Base-by-base conservation (phyloP, 331 rosid species). In the Dryas integrifolia region DNA sequence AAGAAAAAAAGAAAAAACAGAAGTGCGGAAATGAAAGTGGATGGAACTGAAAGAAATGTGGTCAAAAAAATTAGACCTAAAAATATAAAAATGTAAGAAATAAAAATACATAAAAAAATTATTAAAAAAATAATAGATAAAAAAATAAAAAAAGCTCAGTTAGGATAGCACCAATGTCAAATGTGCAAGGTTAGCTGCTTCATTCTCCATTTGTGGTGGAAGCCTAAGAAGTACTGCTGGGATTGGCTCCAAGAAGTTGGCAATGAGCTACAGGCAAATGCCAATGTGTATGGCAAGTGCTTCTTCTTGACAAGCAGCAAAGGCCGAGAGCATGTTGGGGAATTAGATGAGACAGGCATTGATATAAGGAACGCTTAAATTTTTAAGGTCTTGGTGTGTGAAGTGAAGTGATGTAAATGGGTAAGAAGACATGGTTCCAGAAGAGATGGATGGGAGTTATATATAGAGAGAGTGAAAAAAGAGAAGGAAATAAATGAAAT, bases 91-190 rank as follows among this genome's bases (percentile, higher is more conserved):
- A 10, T 18, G 5, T 1, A 5, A 0, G 15, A 3, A 3, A 0
- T 0, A 8, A 13, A 44, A 10, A 24, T 0, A 18, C 21, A 18
- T 18, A 18, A 7, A 65, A 67, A 16, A 5, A 9, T 0, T 6
- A 2, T 0, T 8, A 2, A 16, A 48, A 0, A 0, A 0, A 0
- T 13, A 5, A 1, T 5, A 0, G 13, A 7, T 0, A n/a, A 13
- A 2, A 5, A 1, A 72, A 24, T 12, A 0, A 0, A 6, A 0
- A 1, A 64, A 91, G 97, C 96, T 91, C 97, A 87, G 55, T 2
- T 3, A 75, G 86, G 97, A 91, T 83, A 89, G 86, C 92, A 60
- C 91, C 96, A 7, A 49, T 43, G 14, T 16, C 82, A 69, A 66
- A 44, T 35, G n/a, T 43, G 6, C 15, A 44, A 1, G 2, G 7